Evolutionary conservation across 805 yeast species (phyloP).

Genomic region (Pichia occidentalis): DNA sequence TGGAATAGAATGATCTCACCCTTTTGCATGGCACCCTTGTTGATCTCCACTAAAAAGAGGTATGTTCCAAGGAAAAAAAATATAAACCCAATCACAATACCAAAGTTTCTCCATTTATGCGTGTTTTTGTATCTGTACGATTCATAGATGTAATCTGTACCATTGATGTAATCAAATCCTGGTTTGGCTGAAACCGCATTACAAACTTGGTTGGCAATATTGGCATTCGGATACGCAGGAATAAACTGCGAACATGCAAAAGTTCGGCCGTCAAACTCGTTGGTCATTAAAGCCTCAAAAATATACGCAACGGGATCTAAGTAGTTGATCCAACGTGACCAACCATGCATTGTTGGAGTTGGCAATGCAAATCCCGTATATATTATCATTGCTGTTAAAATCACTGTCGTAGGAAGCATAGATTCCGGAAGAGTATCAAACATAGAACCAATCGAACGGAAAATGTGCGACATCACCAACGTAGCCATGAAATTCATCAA

Average conservation of each 20-base stretch:
- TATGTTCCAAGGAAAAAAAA: constrained; percentile 50
- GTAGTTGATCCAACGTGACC: constrained; percentile 63
- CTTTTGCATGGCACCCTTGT: constrained; percentile 57
- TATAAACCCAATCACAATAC: constrained; percentile 52
- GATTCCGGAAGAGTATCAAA: constrained; percentile 44
- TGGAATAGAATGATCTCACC: constrained; percentile 67
- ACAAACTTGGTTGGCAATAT: constrained; percentile 23
- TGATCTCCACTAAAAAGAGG: constrained; percentile 47
- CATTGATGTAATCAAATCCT: constrained; percentile 49
- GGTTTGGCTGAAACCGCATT: constrained; percentile 48
- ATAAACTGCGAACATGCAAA: constrained; percentile 43
- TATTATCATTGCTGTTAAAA: constrained; percentile 42
- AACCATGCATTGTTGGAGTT: constrained; percentile 48
- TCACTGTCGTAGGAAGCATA: constrained; percentile 50
- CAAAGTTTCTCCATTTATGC: constrained; percentile 80
- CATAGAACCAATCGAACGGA: constrained; percentile 47
- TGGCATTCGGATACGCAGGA: constrained; percentile 34
- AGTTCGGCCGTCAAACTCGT: constrained; percentile 44
- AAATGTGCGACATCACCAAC: constrained; percentile 47
- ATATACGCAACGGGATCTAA: constrained; percentile 52
- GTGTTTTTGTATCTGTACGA: constrained; percentile 45
- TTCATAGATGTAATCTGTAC: constrained; percentile 47
- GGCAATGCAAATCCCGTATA: constrained; percentile 58
- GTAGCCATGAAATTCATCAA: constrained; percentile 39
- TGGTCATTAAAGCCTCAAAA: constrained; percentile 52